Evolutionary conservation across 192 early-diverging fungal genomes (phyloP), one percentile per base, ranked within the genome.

Genomic region (Coemansia sp.): DNA sequence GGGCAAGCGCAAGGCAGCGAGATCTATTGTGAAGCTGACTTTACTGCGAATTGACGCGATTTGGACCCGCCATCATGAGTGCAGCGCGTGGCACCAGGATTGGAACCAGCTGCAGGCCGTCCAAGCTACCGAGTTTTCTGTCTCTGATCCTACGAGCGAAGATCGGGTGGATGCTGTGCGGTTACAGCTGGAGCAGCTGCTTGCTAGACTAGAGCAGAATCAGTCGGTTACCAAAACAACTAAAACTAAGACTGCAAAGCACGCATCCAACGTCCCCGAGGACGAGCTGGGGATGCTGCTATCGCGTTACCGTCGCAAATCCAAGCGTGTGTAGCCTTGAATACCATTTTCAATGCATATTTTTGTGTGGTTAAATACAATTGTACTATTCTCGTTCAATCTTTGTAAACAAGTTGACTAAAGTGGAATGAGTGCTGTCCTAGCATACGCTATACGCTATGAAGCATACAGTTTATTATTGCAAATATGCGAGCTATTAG

Each of bases 281-380:
- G 71, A 73, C 22, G 71, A 73, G 38, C 56, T 73, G 24, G 71
- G 56, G 14, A 44, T 73, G 14, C 14, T 73, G 50, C 56, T 73
- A 40, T 58, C 59, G 27, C 54, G 45, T 6, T 21, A 21, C 22
- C 45, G 45, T 6, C 30, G 30, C 30, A 31, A 31, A 4, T 6
- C 30, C 30, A 31, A 31, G 30, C 30, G 30, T 31, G 30, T 31
- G 8, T 31, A n/a, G n/a, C n/a, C n/a, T n/a, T n/a, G n/a, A n/a
- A n/a, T n/a, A n/a, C n/a, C n/a, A n/a, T n/a, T n/a, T n/a, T n/a
- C n/a, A n/a, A n/a, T n/a, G n/a, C n/a, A n/a, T n/a, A n/a, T n/a
- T n/a, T n/a, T n/a, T n/a, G n/a, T n/a, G n/a, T n/a, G n/a, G n/a
- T n/a, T n/a, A n/a, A n/a, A n/a, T n/a, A n/a, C n/a, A n/a, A n/a